phyloP scores from a whole-genome alignment of 768 basidiomycete genomes.

The Clitopilus passeckerianus region DNA sequence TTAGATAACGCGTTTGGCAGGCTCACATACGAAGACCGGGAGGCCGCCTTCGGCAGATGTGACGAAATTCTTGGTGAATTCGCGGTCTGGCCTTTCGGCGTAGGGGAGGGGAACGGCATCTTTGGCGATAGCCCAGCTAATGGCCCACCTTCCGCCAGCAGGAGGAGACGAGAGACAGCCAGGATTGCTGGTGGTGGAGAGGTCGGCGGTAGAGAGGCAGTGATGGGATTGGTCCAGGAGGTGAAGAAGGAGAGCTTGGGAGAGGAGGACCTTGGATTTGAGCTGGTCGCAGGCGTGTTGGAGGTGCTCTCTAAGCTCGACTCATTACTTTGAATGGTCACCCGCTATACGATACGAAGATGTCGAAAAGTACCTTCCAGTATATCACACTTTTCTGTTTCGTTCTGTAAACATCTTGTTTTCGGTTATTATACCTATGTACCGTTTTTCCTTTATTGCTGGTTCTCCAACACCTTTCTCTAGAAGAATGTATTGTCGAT shows the following conservation, averaged over 20 bases:
- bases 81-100: conserved; percentile 83
- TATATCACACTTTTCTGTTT: conserved; percentile 4
- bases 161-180: conserved; percentile 29
- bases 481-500: too few species aligned
- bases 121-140: conserved; percentile 16
- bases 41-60: conserved; percentile 88
- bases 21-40: conserved; percentile 88
- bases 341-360: background rate
- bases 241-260: conserved; percentile 64
- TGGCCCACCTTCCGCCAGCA: conserved; percentile 21
- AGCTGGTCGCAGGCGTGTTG: conserved; percentile 87
- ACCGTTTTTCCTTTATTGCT: background rate
- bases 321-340: conserved; percentile 55
- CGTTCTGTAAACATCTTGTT: background rate
- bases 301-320: conserved; percentile 93
- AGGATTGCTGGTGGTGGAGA: conserved; percentile 53
- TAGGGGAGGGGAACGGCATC: conserved; percentile 13
- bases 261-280: conserved; percentile 83
- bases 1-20: conserved; percentile 91
- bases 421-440: conserved; percentile 1
- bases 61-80: conserved; percentile 96
- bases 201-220: conserved; percentile 52
- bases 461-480: background rate
- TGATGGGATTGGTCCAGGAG: conserved; percentile 71
- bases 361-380: background rate